phyloP scores from a whole-genome alignment of 345 rosid genomes.

The Erodium maritimum region DNA sequence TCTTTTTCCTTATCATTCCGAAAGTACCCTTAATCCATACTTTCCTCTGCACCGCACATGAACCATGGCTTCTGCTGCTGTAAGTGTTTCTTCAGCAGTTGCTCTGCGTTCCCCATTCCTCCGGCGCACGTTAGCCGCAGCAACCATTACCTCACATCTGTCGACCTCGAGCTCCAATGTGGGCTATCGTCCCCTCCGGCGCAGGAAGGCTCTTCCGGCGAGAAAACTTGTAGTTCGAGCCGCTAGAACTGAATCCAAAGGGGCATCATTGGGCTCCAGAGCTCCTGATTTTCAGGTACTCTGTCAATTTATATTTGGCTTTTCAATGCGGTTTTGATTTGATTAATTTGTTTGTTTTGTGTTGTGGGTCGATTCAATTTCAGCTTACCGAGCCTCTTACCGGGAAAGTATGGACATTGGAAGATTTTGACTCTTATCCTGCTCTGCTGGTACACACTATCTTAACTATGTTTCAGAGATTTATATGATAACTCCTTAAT shows the following conservation, averaged over 20 bases:
- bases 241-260: slow-evolving; percentile 49
- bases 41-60: too few relatives aligned
- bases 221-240: slow-evolving; percentile 44
- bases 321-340: background rate
- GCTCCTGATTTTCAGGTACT: slow-evolving; percentile 60
- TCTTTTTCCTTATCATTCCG: too few relatives aligned
- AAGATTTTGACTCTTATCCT: slow-evolving; percentile 76
- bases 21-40: too few relatives aligned
- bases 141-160: too few relatives aligned
- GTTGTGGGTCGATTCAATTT: slow-evolving; percentile 1
- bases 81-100: too few relatives aligned
- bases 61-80: too few relatives aligned
- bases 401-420: slow-evolving; percentile 64
- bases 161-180: too few relatives aligned
- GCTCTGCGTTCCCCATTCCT: too few relatives aligned
- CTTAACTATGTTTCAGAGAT: slow-evolving; percentile 3
- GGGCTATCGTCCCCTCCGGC: too few relatives aligned
- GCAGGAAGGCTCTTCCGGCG: too few relatives aligned
- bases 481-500: background rate
- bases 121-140: too few relatives aligned
- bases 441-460: slow-evolving; percentile 43
- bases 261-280: slow-evolving; percentile 48
- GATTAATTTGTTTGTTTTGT: background rate
- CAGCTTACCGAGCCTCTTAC: slow-evolving; percentile 75
- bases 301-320: background rate